phyloP scores from a whole-genome alignment of 164 flowering plant genomes.

The Vitis amurensis region DNA sequence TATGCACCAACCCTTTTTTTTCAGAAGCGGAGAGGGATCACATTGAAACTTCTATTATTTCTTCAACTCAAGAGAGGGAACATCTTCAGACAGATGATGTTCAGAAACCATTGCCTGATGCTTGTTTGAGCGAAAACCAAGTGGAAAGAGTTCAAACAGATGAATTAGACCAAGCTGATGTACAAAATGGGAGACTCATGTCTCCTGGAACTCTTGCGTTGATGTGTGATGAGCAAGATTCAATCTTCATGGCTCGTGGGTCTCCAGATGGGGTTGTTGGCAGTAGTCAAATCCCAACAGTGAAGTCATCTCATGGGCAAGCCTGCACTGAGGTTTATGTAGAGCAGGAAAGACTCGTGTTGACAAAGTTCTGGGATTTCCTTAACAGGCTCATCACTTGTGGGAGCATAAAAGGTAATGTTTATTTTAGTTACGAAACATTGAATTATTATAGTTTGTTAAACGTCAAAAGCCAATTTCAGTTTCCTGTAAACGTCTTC shows the following conservation, averaged over 20 bases:
- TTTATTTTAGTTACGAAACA: not conserved
- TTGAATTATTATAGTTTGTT: not conserved
- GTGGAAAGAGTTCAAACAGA: conserved; percentile 9
- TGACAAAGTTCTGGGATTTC: conserved; percentile 38
- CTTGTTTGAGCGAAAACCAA: conserved; percentile 29
- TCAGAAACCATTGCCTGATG: conserved; percentile 30
- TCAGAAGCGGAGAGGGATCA: conserved; percentile 22
- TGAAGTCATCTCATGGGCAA: conserved; percentile 8
- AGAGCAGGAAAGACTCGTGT: conserved; percentile 50
- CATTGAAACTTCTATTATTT: conserved; percentile 30
- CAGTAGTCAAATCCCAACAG: conserved; percentile 5
- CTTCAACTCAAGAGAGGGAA: conserved; percentile 34
- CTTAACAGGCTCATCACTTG: conserved; percentile 41
- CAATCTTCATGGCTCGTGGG: conserved; percentile 21
- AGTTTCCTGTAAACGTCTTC: too few species aligned
- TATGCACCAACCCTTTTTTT: too few species aligned
- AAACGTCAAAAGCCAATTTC: too few species aligned
- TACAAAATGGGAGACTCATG: conserved; percentile 25
- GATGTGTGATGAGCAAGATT: conserved; percentile 49
- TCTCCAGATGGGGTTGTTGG: conserved; percentile 18
- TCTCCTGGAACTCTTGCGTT: conserved; percentile 48
- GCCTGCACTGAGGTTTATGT: conserved; percentile 29
- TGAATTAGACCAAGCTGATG: conserved; percentile 19
- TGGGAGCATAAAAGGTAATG: conserved; percentile 39
- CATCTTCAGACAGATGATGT: conserved; percentile 30